Percentiles rank a stretch among this genome's conserved stretches.
These are phyloP conservation scores for Rhizopogon parksii DNA, from an alignment of 1,284 basidiomycete genomes.

Conservation along the genomic window DNA sequence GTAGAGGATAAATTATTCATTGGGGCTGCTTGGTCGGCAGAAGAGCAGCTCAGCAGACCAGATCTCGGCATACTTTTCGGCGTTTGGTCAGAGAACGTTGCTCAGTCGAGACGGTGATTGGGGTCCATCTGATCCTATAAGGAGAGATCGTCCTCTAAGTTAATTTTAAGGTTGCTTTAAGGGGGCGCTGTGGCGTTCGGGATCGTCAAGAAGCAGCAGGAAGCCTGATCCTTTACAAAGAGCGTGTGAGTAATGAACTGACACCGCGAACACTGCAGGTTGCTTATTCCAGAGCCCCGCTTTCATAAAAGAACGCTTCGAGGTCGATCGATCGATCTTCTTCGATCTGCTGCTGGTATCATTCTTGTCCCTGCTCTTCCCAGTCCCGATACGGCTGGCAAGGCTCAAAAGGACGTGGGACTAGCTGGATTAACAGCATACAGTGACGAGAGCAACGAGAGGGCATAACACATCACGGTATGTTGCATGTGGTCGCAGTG, in stretches of 20 bases:
- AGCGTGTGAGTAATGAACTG: background rate
- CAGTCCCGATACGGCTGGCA: background rate
- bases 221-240: background rate
- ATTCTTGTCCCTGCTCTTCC: background rate
- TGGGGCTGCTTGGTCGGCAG: background rate
- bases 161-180: background rate
- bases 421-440: background rate
- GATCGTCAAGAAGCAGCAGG: background rate
- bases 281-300: background rate
- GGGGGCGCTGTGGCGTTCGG: background rate
- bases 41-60: no score
- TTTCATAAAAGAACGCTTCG: background rate
- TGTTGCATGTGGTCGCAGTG: no score
- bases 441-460: background rate
- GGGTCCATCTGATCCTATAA: background rate
- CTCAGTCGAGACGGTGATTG: background rate
- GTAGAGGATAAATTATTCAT: background rate
- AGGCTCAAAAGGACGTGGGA: no score
- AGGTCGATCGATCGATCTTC: background rate
- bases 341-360: background rate
- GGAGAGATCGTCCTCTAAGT: background rate
- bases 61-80: no score
- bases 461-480: background rate
- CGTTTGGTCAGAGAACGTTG: no score
- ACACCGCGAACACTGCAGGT: background rate